Evolutionary conservation across 257 asterid species (phyloP).

Genomic region (Anisodus tanguticus): DNA sequence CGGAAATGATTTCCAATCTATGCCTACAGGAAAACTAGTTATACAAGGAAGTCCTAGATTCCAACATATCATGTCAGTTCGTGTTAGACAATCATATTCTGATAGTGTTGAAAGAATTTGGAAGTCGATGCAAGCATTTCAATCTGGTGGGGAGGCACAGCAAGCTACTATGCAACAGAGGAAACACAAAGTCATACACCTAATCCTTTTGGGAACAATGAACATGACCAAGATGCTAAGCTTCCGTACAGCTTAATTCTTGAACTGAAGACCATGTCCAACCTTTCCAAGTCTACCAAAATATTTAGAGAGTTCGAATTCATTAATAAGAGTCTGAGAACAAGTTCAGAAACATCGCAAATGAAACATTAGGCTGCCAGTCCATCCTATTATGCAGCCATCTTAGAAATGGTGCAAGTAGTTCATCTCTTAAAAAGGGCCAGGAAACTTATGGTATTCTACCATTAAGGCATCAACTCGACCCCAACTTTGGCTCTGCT

Average conservation of each 20-base stretch:
- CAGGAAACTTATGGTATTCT: conserved; percentile 16
- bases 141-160: conserved; percentile 64
- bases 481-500: neutral
- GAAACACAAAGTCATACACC: conserved; percentile 28
- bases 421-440: neutral
- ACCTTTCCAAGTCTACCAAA: conserved; percentile 25
- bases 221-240: conserved; percentile 29
- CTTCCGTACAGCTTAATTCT: conserved; percentile 28
- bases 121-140: conserved; percentile 42
- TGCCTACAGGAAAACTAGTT: neutral
- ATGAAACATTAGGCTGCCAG: conserved; percentile 31
- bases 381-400: conserved; percentile 12
- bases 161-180: conserved; percentile 34
- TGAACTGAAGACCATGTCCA: conserved; percentile 31
- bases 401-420: conserved; percentile 9
- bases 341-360: conserved; percentile 33
- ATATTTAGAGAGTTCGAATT: conserved; percentile 31
- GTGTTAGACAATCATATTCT: conserved; percentile 31
- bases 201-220: conserved; percentile 35
- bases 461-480: neutral
- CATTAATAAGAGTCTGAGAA: conserved; percentile 30
- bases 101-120: conserved; percentile 41
- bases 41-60: neutral
- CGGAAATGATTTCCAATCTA: conserved; percentile 31
- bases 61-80: conserved; percentile 52